Evolutionary conservation across 768 basidiomycete genomes (phyloP).

Genomic region (Tulasnella sp.): DNA sequence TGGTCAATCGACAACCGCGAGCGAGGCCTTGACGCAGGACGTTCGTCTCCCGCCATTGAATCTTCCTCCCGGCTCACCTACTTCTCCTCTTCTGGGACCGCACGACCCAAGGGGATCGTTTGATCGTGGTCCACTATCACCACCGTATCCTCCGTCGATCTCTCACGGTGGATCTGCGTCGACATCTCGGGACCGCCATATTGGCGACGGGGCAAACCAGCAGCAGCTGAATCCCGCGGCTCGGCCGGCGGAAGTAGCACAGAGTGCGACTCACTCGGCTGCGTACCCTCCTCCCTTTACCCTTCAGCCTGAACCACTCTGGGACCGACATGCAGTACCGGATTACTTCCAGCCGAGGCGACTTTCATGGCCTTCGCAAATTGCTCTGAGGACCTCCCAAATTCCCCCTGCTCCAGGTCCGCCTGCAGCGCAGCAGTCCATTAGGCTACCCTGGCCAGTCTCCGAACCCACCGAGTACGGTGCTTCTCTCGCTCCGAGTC

Average conservation of each 20-base stretch:
- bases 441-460: neutral
- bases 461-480: neutral
- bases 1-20: neutral
- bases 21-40: neutral
- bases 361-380: neutral
- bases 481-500: neutral
- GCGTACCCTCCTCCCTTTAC: conserved; percentile 10
- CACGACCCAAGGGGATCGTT: neutral
- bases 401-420: neutral
- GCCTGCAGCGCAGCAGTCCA: neutral
- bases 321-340: neutral
- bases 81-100: neutral
- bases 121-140: neutral
- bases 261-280: neutral
- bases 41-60: conserved; percentile 6
- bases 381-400: neutral
- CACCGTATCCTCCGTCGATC: neutral
- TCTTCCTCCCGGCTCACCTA: neutral
- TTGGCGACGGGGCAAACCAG: neutral
- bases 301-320: neutral
- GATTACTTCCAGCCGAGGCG: conserved; percentile 6
- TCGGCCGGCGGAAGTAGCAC: neutral
- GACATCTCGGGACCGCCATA: neutral
- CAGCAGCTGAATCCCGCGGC: neutral
- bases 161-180: neutral